Evolutionary conservation across 139 green algal genomes (phyloP).

Genomic region (Coelastrella sp.): DNA sequence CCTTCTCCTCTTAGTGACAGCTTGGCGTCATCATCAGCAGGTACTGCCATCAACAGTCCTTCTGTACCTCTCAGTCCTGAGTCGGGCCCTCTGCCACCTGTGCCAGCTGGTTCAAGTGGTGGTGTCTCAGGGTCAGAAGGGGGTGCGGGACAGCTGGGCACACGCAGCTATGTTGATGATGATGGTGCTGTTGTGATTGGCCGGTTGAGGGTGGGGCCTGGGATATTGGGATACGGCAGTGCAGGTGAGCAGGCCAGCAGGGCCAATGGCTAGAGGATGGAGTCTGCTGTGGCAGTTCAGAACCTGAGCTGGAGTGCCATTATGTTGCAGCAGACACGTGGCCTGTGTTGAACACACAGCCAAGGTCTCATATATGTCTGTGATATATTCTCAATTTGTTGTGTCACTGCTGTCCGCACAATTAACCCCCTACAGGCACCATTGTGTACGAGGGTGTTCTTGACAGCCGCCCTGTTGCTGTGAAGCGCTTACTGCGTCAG

Average conservation of each 20-base stretch:
- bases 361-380: too few species aligned
- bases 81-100: not conserved
- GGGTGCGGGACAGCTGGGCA: not conserved
- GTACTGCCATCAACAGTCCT: too few species aligned
- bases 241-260: slow-evolving; percentile 57
- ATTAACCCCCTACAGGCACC: slow-evolving; percentile 67
- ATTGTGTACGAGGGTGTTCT: slow-evolving; percentile 90
- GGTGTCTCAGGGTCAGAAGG: not conserved
- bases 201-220: slow-evolving; percentile 70
- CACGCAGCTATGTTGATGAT: slow-evolving; percentile 39
- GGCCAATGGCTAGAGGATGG: too few species aligned
- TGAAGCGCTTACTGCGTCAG: slow-evolving; percentile 91
- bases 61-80: not conserved
- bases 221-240: slow-evolving; percentile 74
- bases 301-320: too few species aligned
- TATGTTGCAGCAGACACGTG: too few species aligned
- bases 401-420: not conserved
- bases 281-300: too few species aligned
- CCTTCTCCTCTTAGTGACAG: not conserved
- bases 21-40: not conserved
- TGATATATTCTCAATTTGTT: too few species aligned
- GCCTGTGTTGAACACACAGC: too few species aligned
- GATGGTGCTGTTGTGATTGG: slow-evolving; percentile 62
- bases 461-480: slow-evolving; percentile 85
- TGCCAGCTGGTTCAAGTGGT: not conserved